Evolutionary conservation across 371 early-diverging fungal species (phyloP).

Genomic region (Phascolomyces articulosus): DNA sequence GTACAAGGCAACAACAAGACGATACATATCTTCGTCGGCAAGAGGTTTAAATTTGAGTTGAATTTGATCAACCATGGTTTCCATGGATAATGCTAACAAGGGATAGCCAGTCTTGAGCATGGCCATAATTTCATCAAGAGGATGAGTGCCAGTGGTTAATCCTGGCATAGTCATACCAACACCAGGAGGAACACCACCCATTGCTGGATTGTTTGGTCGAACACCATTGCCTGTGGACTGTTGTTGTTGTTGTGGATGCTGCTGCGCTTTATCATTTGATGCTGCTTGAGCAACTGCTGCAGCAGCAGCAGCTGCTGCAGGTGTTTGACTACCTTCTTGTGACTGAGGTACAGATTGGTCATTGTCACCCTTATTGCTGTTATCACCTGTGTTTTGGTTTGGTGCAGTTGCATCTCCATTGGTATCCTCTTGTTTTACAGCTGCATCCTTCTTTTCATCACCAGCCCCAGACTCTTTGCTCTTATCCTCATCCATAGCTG

Average conservation of each 20-base stretch:
- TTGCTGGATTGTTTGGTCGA: neutral
- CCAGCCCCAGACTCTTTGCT: neutral
- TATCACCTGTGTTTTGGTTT: neutral
- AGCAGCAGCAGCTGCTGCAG: slow-evolving; percentile 25
- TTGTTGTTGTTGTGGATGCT: neutral
- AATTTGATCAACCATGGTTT: slow-evolving; percentile 97
- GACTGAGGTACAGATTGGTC: slow-evolving; percentile 6
- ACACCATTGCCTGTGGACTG: neutral
- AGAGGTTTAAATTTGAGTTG: slow-evolving; percentile 89
- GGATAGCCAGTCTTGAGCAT: slow-evolving; percentile 96
- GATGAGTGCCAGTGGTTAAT: slow-evolving; percentile 24
- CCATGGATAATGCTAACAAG: slow-evolving; percentile 92
- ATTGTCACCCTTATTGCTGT: slow-evolving; percentile 3
- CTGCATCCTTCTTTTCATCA: slow-evolving; percentile 6
- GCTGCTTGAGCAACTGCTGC: neutral
- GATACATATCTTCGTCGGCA: slow-evolving; percentile 95
- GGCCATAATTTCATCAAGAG: slow-evolving; percentile 97
- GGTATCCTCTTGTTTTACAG: slow-evolving; percentile 18
- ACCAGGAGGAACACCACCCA: neutral
- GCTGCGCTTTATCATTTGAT: neutral
- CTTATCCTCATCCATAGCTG: slow-evolving; percentile 12
- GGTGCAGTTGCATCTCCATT: neutral
- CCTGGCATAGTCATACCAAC: neutral
- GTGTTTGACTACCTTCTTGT: slow-evolving; percentile 13
- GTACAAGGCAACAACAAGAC: slow-evolving; percentile 87